These are phyloP conservation scores for Elongisporangium undulatum DNA, from an alignment of 352 stramenopile species.

Conservation along the genomic window DNA sequence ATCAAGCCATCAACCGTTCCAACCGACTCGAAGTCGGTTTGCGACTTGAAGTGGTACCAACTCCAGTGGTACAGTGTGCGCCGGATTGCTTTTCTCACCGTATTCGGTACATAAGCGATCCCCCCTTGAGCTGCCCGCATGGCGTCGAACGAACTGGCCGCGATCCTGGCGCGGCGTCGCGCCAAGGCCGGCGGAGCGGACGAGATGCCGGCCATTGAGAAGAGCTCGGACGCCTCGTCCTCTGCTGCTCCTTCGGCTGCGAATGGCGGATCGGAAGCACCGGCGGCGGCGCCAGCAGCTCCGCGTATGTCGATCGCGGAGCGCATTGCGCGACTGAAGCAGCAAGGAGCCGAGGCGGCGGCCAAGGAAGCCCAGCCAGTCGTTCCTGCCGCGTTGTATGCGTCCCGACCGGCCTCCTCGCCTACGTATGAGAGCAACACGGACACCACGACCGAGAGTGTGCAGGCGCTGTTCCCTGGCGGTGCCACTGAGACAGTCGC, in stretches of 20 bases:
- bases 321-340: conserved; percentile 68
- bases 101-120: background rate
- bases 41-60: background rate
- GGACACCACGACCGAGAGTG: background rate
- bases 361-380: conserved; percentile 2
- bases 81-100: background rate
- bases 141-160: conserved; percentile 78
- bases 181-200: conserved; percentile 55
- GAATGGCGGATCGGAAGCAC: conserved; percentile 1
- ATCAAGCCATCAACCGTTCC: background rate
- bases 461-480: background rate
- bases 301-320: conserved; percentile 59
- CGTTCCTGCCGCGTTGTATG: background rate
- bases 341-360: conserved; percentile 48
- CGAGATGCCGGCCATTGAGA: conserved; percentile 22
- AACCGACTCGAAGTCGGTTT: background rate
- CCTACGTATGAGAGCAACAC: background rate
- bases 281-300: conserved; percentile 4
- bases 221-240: conserved; percentile 10
- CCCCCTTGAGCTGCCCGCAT: conserved; percentile 17
- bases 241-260: conserved; percentile 14
- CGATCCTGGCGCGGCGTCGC: conserved; percentile 73
- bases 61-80: background rate
- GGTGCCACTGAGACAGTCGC: background rate
- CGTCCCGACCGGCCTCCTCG: conserved; percentile 1